These are phyloP conservation scores for Jasminum sambac DNA, from an alignment of 257 asterid genomes.

Conservation along the genomic window DNA sequence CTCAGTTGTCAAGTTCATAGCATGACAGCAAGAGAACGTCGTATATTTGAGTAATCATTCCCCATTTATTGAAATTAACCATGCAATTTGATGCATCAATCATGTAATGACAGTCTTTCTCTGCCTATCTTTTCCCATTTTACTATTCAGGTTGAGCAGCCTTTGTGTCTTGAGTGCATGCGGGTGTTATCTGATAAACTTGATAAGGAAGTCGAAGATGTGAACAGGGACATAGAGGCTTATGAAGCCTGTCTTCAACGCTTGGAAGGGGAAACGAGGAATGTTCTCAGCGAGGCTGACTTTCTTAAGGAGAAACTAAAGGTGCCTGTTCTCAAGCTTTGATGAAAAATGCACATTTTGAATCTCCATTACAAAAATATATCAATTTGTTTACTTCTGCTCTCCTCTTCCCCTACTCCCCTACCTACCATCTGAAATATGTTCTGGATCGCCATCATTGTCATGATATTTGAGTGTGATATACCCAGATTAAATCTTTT, in stretches of 20 bases:
- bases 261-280: constrained; percentile 85
- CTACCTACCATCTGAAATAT: neutral
- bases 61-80: constrained; percentile 2
- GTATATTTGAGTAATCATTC: neutral
- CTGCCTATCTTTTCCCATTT: constrained; percentile 1
- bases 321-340: constrained; percentile 47
- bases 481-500: neutral
- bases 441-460: neutral
- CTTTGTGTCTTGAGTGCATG: constrained; percentile 98
- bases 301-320: constrained; percentile 89
- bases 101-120: constrained; percentile 12
- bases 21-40: constrained; percentile 8
- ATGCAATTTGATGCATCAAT: neutral
- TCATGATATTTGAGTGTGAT: neutral
- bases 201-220: constrained; percentile 98
- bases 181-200: constrained; percentile 86
- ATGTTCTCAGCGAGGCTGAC: constrained; percentile 80
- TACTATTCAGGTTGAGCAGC: constrained; percentile 81
- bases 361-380: neutral
- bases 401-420: neutral
- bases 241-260: constrained; percentile 91
- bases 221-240: constrained; percentile 72
- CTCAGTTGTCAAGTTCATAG: neutral
- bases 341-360: constrained; percentile 1
- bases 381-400: constrained; percentile 11